These are phyloP conservation scores for Hanseniaspora vineae DNA, from an alignment of 805 yeast genomes.

Conservation along the genomic window DNA sequence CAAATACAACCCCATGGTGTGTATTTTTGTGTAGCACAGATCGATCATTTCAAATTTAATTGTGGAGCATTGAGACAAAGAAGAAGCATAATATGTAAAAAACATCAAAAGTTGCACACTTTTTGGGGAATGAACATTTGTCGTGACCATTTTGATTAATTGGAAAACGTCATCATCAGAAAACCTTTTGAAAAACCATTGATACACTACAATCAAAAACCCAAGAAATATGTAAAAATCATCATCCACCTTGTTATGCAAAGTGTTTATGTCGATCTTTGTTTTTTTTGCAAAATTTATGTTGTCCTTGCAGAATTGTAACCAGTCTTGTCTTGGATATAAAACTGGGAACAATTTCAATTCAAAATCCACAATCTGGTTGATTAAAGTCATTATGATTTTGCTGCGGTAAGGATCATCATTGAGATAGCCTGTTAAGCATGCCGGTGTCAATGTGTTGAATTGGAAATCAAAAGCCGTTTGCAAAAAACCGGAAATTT, in stretches of 20 bases:
- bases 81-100: conserved; percentile 18
- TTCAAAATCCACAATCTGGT: conserved; percentile 10
- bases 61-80: conserved; percentile 1
- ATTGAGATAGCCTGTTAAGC: conserved; percentile 1
- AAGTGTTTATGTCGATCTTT: neutral
- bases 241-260: too few species aligned
- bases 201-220: neutral
- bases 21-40: conserved; percentile 10
- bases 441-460: too few species aligned
- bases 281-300: neutral
- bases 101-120: conserved; percentile 14
- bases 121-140: conserved; percentile 8
- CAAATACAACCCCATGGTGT: conserved; percentile 14
- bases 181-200: conserved; percentile 9
- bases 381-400: neutral
- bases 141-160: conserved; percentile 14
- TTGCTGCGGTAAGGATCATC: conserved; percentile 5
- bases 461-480: too few species aligned
- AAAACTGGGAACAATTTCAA: conserved; percentile 16
- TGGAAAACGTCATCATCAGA: conserved; percentile 16
- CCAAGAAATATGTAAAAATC: neutral
- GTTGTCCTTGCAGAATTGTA: neutral
- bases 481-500: too few species aligned
- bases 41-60: conserved; percentile 11
- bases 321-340: conserved; percentile 13